Base-by-base conservation (phyloP, 192 early-diverging fungal genomes). In the Mortierella antarctica region DNA sequence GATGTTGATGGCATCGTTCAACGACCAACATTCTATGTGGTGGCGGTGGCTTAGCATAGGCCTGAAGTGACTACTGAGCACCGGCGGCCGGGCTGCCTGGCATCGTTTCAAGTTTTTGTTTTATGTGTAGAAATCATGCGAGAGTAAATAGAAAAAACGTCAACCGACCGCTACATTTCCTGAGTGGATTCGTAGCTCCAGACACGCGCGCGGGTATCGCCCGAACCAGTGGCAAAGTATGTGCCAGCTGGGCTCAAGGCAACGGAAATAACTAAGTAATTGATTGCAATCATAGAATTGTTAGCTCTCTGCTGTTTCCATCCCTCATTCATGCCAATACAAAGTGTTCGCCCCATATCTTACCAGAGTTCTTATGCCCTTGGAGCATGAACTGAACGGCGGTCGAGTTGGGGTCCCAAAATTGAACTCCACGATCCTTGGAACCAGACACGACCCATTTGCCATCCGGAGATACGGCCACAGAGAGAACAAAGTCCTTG, bases 351-450 rank as follows among this genome's bases (percentile, higher is more conserved):
- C 31, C 31, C 3, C 31, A 31, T 3, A 31, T 31, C 60, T 55
- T 78, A 95, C 93, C 93, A 69, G 97, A 98, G 86, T 99, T 98
- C 85, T 97, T 97, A 77, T 98, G 97, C 23, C 98, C 98, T 65
- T 93, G 93, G 61, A 99, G 84, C 92, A 94, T 93, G 68, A 93
- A 93, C 73, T 93, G 91, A 42, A 88, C 91, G 64, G 89, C 85
- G 40, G 84, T 89, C 6, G 88, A 89, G 52, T 86, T 86, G 47
- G 93, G 92, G 81, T 97, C 95, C 97, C 96, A 97, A 74, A 98
- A 95, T 64, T 94, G 95, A 57, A 99, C 96, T 15, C 88, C 89
- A 67, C 96, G 91, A 82, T 98, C 96, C 82, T 99, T 97, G 78
- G 92, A 93, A 47, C 95, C 94, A 68, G 93, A 93, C 18, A 97